A percentile compares a stretch with the other conserved stretches of the same genome.
Evolutionary conservation across 768 basidiomycete species (phyloP).

Genomic region (Hygrophorus russula): DNA sequence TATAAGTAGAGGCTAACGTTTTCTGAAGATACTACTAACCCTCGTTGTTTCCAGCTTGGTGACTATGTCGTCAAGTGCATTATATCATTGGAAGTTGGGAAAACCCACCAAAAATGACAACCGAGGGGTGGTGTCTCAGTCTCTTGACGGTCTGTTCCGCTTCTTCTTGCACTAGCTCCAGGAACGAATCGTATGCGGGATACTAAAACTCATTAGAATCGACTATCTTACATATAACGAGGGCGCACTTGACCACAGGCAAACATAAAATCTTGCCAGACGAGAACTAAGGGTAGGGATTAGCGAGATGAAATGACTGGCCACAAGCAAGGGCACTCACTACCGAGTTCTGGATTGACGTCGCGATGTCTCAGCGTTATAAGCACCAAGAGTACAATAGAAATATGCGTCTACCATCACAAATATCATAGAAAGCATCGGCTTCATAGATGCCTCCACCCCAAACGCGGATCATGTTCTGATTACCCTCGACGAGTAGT

Average conservation of each 20-base stretch:
- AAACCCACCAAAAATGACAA: slow-evolving; percentile 74
- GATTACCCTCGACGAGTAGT: slow-evolving; percentile 80
- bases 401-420: slow-evolving; percentile 42
- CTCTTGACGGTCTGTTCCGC: slow-evolving; percentile 78
- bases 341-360: slow-evolving; percentile 45
- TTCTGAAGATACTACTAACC: slow-evolving; percentile 20
- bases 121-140: slow-evolving; percentile 76
- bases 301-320: background rate
- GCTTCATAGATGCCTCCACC: slow-evolving; percentile 86
- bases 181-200: slow-evolving; percentile 76
- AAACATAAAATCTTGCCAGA: slow-evolving; percentile 99
- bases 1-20: background rate
- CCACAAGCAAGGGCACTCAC: slow-evolving; percentile 20
- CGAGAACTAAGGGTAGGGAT: slow-evolving; percentile 48
- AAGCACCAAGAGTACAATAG: background rate
- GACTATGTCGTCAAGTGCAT: slow-evolving; percentile 1
- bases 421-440: slow-evolving; percentile 75
- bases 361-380: background rate
- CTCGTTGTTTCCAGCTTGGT: slow-evolving; percentile 75
- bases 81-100: background rate
- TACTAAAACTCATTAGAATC: slow-evolving; percentile 36
- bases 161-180: slow-evolving; percentile 64
- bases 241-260: slow-evolving; percentile 74
- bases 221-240: background rate
- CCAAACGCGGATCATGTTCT: slow-evolving; percentile 90